These are phyloP conservation scores for Boletellus deceptivus DNA, from an alignment of 1,284 basidiomycete species.

Conservation along the genomic window DNA sequence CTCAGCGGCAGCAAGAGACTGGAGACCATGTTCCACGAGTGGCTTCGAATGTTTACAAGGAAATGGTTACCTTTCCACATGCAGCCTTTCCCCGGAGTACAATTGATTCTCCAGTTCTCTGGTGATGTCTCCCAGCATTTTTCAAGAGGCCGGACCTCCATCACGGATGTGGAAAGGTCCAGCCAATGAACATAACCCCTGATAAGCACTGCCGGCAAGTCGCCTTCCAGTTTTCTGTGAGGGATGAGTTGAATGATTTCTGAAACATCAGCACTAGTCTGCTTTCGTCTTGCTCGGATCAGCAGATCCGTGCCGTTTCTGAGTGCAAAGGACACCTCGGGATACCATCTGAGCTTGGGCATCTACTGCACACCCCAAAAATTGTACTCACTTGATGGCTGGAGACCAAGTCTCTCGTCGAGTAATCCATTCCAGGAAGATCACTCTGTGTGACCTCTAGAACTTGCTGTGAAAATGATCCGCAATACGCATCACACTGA, in stretches of 20 bases:
- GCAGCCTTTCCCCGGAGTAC: slow-evolving; percentile 1
- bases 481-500: not conserved
- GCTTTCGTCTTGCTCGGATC: not conserved
- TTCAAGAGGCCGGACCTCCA: slow-evolving; percentile 39
- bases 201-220: slow-evolving; percentile 38
- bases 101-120: slow-evolving; percentile 17
- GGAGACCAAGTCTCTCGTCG: slow-evolving; percentile 26
- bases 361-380: not conserved
- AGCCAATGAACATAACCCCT: slow-evolving; percentile 40
- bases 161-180: slow-evolving; percentile 22
- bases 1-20: slow-evolving; percentile 33
- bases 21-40: slow-evolving; percentile 32
- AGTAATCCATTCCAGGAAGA: slow-evolving; percentile 38
- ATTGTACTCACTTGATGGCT: slow-evolving; percentile 20
- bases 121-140: slow-evolving; percentile 20
- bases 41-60: slow-evolving; percentile 34
- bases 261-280: no score
- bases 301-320: not conserved
- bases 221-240: slow-evolving; percentile 26
- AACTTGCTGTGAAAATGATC: not conserved
- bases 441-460: slow-evolving; percentile 27
- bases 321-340: slow-evolving; percentile 32
- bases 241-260: not conserved
- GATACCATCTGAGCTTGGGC: not conserved
- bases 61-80: slow-evolving; percentile 12